phyloP scores from a whole-genome alignment of 2,329 filamentous ascomycete genomes.

The Talaromyces sp. region DNA sequence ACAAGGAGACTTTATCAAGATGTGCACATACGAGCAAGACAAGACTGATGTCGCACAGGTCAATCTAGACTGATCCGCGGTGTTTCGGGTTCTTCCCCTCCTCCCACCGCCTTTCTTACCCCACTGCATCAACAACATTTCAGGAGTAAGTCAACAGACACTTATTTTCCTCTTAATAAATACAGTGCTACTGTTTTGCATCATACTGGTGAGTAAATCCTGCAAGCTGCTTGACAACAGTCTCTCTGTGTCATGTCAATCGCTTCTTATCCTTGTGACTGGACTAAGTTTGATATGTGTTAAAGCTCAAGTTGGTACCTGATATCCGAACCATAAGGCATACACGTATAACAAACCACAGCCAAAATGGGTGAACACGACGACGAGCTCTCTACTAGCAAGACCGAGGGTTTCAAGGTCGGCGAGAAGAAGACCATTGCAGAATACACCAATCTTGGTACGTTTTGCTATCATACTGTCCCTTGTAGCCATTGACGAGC shows the following conservation, averaged over 20 bases:
- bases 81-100: conserved; percentile 14
- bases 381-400: conserved; percentile 80
- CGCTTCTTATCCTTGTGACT: not conserved
- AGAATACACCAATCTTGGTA: conserved; percentile 91
- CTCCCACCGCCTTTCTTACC: conserved; percentile 17
- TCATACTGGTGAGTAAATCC: not conserved
- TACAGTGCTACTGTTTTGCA: not conserved
- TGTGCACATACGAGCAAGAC: not conserved
- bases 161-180: not conserved
- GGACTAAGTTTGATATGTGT: not conserved
- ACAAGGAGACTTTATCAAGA: not conserved
- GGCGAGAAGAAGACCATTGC: conserved; percentile 97
- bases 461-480: conserved; percentile 21
- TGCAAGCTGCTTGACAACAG: not conserved
- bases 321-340: not conserved
- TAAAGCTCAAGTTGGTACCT: conserved; percentile 2
- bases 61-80: not conserved
- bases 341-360: not conserved
- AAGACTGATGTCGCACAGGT: not conserved
- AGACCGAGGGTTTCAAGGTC: conserved; percentile 95
- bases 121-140: conserved; percentile 15
- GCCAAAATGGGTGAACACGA: conserved; percentile 64
- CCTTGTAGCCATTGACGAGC: not conserved
- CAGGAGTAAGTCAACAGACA: conserved; percentile 9
- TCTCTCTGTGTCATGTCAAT: not conserved